Conservation (phyloP, 2,329 filamentous ascomycete genomes). For the Helotiales sp. region DNA sequence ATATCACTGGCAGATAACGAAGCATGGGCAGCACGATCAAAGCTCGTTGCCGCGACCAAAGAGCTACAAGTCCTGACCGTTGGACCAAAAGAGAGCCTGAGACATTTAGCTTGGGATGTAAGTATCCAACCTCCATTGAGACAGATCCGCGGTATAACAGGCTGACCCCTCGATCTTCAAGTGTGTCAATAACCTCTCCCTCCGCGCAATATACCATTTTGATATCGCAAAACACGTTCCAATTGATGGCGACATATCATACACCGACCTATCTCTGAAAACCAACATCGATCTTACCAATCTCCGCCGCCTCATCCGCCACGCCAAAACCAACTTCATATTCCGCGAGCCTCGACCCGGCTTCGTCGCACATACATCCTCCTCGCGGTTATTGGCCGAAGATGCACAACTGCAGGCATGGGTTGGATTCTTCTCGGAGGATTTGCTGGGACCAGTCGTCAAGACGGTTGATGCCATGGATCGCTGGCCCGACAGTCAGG, state of each 20-base stretch:
- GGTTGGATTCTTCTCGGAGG: conserved; percentile 35
- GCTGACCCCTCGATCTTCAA: background rate
- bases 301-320: conserved; percentile 49
- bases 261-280: conserved; percentile 39
- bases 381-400: conserved; percentile 39
- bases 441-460: conserved; percentile 35
- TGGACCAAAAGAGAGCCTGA: conserved; percentile 4
- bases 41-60: conserved; percentile 5
- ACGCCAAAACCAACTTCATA: conserved; percentile 56
- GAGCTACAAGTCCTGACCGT: conserved; percentile 1
- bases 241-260: conserved; percentile 45
- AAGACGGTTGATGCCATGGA: conserved; percentile 37
- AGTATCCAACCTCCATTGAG: background rate
- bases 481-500: conserved; percentile 31
- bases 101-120: conserved; percentile 9
- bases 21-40: background rate
- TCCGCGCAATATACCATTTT: conserved; percentile 16
- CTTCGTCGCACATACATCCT: conserved; percentile 41
- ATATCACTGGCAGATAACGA: conserved; percentile 3
- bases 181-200: conserved; percentile 2
- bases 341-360: conserved; percentile 41
- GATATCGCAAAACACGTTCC: conserved; percentile 42
- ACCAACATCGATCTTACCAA: conserved; percentile 33
- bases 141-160: background rate
- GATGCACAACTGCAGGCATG: conserved; percentile 34